Evolutionary conservation across 768 basidiomycete species (phyloP), one percentile per base, ranked within the genome.

Genomic region (Agrocybe pediades): DNA sequence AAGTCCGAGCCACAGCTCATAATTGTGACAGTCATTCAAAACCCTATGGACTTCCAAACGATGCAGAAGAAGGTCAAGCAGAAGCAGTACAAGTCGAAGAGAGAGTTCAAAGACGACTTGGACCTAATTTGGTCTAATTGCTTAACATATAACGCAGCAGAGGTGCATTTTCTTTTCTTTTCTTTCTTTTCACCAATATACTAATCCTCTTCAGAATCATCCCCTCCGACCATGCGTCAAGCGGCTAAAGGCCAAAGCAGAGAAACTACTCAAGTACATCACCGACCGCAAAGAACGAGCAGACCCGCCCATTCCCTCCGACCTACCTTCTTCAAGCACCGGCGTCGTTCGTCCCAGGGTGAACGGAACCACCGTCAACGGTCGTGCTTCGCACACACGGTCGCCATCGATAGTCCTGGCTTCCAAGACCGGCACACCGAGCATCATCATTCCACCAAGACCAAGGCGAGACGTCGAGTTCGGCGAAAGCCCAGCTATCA

Each of bases 101-200:
- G 85, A 58, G 91, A 95, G 63, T 98, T 99, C 71, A 88, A 88
- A 58, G 88, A 91, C 54, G 97, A 99, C 72, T 76, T 99, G 40
- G 92, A 96, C 60, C 83, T 98, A 56, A 98, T 99, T 60, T 99
- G 97, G 97, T 85, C 85, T 42, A 99, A 98, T 60, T 98, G 96
- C 70, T 82, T 88, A 58, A 85, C 81, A 5, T 98, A 98, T 70
- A 99, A 99, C 69, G 87, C 91, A 16, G 81, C 86, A 9, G 90
- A 94, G 76, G 95, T 93, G 61, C 55, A 88, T 79, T n/a, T 15
- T 40, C 13, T 30, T 27, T 41, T 30, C 45, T 29, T 11, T 42
- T 25, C 30, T 33, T 57, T 24, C 49, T 21, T 23, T 40, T 15
- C 36, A 40, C 17, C 23, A 17, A 29, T 40, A 23, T 19, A 27